phyloP scores from a whole-genome alignment of 805 yeast genomes.

The Candida pini region DNA sequence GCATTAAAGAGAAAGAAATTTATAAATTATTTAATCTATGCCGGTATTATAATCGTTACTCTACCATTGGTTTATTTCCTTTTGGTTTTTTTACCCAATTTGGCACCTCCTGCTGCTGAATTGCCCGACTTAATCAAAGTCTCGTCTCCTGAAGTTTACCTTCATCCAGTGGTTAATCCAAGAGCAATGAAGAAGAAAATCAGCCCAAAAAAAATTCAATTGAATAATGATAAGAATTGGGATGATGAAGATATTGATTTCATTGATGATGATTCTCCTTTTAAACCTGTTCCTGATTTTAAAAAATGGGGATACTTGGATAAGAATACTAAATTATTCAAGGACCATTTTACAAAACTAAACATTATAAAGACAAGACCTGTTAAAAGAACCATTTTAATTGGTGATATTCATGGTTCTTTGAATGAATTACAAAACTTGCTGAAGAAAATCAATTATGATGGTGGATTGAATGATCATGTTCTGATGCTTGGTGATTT shows the following conservation, averaged over 20 bases:
- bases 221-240: slow-evolving; percentile 4
- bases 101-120: slow-evolving; percentile 27
- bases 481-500: slow-evolving; percentile 80
- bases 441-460: slow-evolving; percentile 43
- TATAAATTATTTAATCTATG: slow-evolving; percentile 7
- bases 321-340: slow-evolving; percentile 12
- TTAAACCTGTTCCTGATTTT: slow-evolving; percentile 23
- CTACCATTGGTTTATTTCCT: slow-evolving; percentile 24
- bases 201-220: background rate
- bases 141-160: slow-evolving; percentile 14
- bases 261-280: slow-evolving; percentile 20
- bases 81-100: slow-evolving; percentile 25
- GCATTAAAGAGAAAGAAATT: slow-evolving; percentile 4
- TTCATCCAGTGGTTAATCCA: slow-evolving; percentile 27
- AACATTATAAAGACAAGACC: slow-evolving; percentile 3
- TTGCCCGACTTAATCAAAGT: slow-evolving; percentile 24
- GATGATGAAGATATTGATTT: slow-evolving; percentile 4
- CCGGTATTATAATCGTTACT: slow-evolving; percentile 7
- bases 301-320: slow-evolving; percentile 14
- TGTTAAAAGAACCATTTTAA: slow-evolving; percentile 51
- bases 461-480: slow-evolving; percentile 42
- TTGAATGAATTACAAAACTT: slow-evolving; percentile 48
- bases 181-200: background rate
- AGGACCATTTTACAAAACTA: slow-evolving; percentile 16
- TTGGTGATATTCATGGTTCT: slow-evolving; percentile 91